phyloP scores from a whole-genome alignment of 306 rosid genomes.

The Medicago truncatula region MtrunA17r5.0-ANR NC_053046.1:10401501-10402000 shows the following conservation, averaged over 20 bases:
- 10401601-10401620: slow-evolving; percentile 17
- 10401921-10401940: background rate
- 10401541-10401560: background rate
- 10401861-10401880: too few relatives aligned
- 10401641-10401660: background rate
- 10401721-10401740: background rate
- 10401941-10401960: background rate
- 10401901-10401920: background rate
- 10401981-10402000: background rate
- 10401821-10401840: background rate
- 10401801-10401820: background rate
- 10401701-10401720: background rate
- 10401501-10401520: slow-evolving; percentile 59
- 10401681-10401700: background rate
- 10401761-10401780: too few relatives aligned
- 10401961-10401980: background rate
- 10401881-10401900: background rate
- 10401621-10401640: background rate
- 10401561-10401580: slow-evolving; percentile 39
- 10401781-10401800: background rate
- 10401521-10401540: slow-evolving; percentile 16
- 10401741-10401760: too few relatives aligned
- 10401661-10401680: background rate
- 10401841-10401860: background rate
- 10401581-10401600: background rate